Evolutionary conservation across 805 yeast genomes (phyloP), one percentile per base, ranked within the genome.

Genomic region (Candida loeiensis): DNA sequence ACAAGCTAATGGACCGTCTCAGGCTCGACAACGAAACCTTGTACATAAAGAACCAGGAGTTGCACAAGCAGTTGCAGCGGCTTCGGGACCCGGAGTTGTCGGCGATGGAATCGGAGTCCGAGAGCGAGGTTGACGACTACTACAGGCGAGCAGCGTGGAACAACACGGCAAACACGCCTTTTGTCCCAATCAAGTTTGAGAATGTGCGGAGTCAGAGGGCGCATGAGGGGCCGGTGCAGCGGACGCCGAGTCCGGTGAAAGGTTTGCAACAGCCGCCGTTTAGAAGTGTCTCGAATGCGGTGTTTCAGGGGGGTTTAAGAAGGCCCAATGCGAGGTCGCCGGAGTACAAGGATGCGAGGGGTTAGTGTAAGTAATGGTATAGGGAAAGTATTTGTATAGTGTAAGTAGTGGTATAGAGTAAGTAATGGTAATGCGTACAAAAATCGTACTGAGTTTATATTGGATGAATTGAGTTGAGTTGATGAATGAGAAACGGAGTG

Each of bases 1-100:
- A 36, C 22, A 43, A 41, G 13, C 34, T 45, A 6, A 25, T 47
- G 1, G 40, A 43, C 30, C 40, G 44, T 7, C 19, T 47, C 16
- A 34, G 44, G 15, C 29, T 34, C 9, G 51, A 47, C 19, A 43
- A 47, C 22, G 47, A 45, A 6, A 38, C 40, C 17, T 40, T 47
- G 24, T 31, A 20, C 20, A 25, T 37, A 5, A 22, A 44, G 19
- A 47, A 47, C 34, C 34, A 38, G 15, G 45, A 36, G 25, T 37
- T 47, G n/a, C 26, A 28, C 28, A 43, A 43, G 31, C 41, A 43
- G 33, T 16, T 47, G 3, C 36, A 38, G 13, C 36, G 41, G 4
- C 6, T 39, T 8, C 37, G 26, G 28, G 34, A 39, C 34, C 42
- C 42, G 6, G 42, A 39, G 33, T 28, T 20, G 3, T 30, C 42